phyloP scores from a whole-genome alignment of 2,329 filamentous ascomycete species.

The Epichloe uncinata region DNA sequence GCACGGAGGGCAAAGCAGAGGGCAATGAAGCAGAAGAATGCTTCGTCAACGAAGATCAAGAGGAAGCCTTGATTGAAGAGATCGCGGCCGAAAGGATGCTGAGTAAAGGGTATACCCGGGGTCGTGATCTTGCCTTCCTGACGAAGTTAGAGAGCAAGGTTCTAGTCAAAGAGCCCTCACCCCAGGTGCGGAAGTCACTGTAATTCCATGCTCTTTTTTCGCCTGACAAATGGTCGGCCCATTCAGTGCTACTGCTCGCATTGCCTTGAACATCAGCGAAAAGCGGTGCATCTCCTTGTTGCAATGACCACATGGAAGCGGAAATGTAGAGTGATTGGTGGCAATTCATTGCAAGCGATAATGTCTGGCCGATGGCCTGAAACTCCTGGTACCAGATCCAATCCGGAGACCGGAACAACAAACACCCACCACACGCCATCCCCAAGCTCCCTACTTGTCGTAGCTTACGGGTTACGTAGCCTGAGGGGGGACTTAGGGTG shows the following conservation, averaged over 20 bases:
- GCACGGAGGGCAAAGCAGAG: no score
- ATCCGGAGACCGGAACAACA: slow-evolving; percentile 7
- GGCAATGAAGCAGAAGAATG: no score
- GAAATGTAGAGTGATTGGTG: not conserved
- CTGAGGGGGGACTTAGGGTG: slow-evolving; percentile 2
- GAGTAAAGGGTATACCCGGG: no score
- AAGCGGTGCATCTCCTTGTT: not conserved
- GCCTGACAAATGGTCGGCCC: not conserved
- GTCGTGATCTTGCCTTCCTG: no score
- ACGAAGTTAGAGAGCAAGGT: no score
- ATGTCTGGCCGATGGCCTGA: not conserved
- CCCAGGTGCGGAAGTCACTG: not conserved
- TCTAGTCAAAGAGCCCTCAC: not conserved
- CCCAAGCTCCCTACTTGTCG: not conserved
- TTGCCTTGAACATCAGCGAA: no score
- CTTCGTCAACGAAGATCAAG: no score
- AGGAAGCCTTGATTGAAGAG: no score
- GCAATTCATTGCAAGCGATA: not conserved
- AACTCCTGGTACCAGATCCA: not conserved
- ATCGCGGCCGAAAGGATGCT: no score
- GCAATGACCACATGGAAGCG: no score
- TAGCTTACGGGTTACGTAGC: slow-evolving; percentile 5
- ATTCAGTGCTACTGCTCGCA: not conserved
- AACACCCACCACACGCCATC: slow-evolving; percentile 5
- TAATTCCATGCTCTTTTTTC: not conserved